Evolutionary conservation across 2,329 filamentous ascomycete species (phyloP), one percentile per base, ranked within the genome.

Genomic region (Scytalidium sp.): DNA sequence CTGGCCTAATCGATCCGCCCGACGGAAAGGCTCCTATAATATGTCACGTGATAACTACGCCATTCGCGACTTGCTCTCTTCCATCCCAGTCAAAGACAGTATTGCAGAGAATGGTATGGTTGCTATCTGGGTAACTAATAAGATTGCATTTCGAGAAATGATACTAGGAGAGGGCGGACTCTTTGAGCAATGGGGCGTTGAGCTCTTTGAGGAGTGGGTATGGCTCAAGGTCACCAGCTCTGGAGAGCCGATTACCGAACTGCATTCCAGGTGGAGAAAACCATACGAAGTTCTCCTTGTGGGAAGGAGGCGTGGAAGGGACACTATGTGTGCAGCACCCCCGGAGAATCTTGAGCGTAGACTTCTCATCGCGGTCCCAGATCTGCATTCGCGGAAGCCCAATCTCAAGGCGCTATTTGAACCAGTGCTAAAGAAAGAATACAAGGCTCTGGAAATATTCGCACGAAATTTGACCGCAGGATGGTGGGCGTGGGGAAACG

Each of bases 401-500:
- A 88, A 84, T 60, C 62, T 93, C 49, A 82, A 84, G 52, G 60
- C 66, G 2, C 57, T 89, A 19, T 78, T 90, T 44, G 75, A 79
- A 47, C 68, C 74, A 3, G 59, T 83, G n/a, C 60, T 88, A 22
- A 71, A 72, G 2, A 54, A 61, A 29, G 43, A 60, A 4, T 85
- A 82, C 57, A 61, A 64, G 15, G 87, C 79, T 2, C 70, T 92
- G n/a, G 89, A 94, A 67, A 73, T 92, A 2, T 94, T 93, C 69
- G 86, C 88, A 1, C 76, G 89, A 49, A 83, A 87, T 62, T 68
- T 90, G 41, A 89, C 88, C 2, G 76, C 81, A 7, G 86, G 86
- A 0, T 93, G 89, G 88, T 88, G 84, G 78, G 79, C 80, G 22
- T 92, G 87, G 87, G 89, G 89, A 3, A 78, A 91, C 57, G 84